Evolutionary conservation across 768 basidiomycete species (phyloP).

Genomic region (Calocybe gangraenosa): DNA sequence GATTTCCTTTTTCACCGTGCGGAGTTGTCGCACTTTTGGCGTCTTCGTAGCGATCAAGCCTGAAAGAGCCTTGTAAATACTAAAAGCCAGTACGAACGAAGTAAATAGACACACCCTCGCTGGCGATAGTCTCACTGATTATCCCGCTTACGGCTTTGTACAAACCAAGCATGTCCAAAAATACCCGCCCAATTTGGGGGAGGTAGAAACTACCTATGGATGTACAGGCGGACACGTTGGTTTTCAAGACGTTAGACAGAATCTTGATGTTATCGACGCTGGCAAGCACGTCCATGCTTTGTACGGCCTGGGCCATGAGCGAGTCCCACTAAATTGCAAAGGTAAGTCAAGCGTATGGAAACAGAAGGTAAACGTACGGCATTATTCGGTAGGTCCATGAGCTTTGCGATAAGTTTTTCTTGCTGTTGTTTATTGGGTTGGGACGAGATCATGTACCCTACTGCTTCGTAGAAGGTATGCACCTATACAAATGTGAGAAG

Average conservation of each 20-base stretch:
- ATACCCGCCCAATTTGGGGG: conserved; percentile 94
- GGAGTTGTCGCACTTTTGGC: conserved; percentile 88
- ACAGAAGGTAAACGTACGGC: conserved; percentile 54
- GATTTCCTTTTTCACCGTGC: conserved; percentile 99
- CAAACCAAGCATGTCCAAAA: conserved; percentile 95
- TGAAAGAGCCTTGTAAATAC: conserved; percentile 26
- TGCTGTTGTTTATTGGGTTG: conserved; percentile 98
- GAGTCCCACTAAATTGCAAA: conserved; percentile 77
- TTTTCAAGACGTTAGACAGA: conserved; percentile 94
- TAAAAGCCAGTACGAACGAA: background rate
- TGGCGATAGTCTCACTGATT: conserved; percentile 88
- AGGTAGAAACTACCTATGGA: conserved; percentile 97
- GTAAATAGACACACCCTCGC: conserved; percentile 54
- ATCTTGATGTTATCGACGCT: conserved; percentile 96
- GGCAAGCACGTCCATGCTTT: conserved; percentile 87
- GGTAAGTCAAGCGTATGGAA: too few species aligned
- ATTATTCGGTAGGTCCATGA: conserved; percentile 97
- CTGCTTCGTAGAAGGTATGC: conserved; percentile 98
- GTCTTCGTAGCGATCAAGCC: conserved; percentile 93
- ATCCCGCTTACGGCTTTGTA: conserved; percentile 97
- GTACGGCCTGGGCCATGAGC: conserved; percentile 92
- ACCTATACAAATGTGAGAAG: conserved; percentile 41
- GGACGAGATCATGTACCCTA: conserved; percentile 99
- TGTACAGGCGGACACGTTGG: conserved; percentile 95
- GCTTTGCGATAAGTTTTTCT: conserved; percentile 88